Percentiles rank a stretch among this genome's conserved stretches.
These are phyloP conservation scores for Sphenostylis stenocarpa DNA, from an alignment of 306 rosid species.

Conservation along the genomic window DNA sequence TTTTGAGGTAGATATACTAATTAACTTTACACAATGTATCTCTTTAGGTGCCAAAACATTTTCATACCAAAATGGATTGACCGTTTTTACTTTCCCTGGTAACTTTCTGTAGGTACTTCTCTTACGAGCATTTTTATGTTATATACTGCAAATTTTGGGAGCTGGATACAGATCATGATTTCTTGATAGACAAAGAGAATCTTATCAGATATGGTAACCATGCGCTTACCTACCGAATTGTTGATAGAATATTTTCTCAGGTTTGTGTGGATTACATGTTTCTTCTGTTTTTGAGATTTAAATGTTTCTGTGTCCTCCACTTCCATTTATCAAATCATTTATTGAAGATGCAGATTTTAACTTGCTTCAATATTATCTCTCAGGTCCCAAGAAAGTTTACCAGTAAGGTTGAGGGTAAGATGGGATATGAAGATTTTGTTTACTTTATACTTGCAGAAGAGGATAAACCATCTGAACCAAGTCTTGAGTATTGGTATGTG, in stretches of 20 bases:
- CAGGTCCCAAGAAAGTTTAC: constrained; percentile 97
- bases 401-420: constrained; percentile 92
- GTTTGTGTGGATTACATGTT: constrained; percentile 51
- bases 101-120: constrained; percentile 75
- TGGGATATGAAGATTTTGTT: constrained; percentile 99
- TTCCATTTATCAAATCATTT: constrained; percentile 14
- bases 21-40: not conserved
- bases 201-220: constrained; percentile 99
- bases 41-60: not conserved
- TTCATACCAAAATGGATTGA: not conserved
- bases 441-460: constrained; percentile 96
- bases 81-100: constrained; percentile 1
- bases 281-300: constrained; percentile 26
- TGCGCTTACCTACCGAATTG: constrained; percentile 98
- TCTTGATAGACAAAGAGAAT: constrained; percentile 96
- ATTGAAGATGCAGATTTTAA: constrained; percentile 30
- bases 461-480: constrained; percentile 96
- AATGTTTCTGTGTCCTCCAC: not conserved
- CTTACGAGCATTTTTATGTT: constrained; percentile 98
- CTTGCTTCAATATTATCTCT: constrained; percentile 31
- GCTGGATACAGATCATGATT: constrained; percentile 98
- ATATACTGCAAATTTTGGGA: constrained; percentile 99
- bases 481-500: constrained; percentile 94
- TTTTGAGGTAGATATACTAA: constrained; percentile 70
- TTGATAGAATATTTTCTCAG: constrained; percentile 99